Evolutionary conservation across 345 rosid genomes (phyloP).

Genomic region (Cardamine occulta): DNA sequence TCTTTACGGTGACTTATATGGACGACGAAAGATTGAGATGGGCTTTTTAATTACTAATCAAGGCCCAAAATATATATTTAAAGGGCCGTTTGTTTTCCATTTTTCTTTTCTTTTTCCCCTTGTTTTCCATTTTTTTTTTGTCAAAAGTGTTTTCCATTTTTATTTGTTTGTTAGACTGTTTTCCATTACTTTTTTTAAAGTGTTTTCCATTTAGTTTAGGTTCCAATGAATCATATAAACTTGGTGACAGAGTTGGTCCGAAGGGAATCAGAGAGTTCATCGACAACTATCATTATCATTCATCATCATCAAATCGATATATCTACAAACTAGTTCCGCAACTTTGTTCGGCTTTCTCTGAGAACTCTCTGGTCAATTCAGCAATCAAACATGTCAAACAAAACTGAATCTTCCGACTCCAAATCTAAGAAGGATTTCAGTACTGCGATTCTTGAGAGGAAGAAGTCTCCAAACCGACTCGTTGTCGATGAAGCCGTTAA

Average conservation of each 20-base stretch:
- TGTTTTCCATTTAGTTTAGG: background rate
- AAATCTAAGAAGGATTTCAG: conserved; percentile 87
- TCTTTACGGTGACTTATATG: background rate
- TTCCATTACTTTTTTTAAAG: background rate
- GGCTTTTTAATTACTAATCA: background rate
- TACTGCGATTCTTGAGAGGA: conserved; percentile 89
- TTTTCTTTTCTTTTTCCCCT: background rate
- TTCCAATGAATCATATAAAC: background rate
- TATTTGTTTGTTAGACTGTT: too few species aligned
- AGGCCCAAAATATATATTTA: background rate
- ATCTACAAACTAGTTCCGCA: too few species aligned
- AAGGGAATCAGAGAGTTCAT: too few species aligned
- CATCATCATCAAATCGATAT: too few species aligned
- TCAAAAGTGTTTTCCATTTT: background rate
- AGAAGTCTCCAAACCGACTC: conserved; percentile 86
- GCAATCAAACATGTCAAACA: too few species aligned
- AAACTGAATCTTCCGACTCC: too few species aligned
- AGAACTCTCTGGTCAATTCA: too few species aligned
- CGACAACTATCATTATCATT: too few species aligned
- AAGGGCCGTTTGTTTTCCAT: background rate
- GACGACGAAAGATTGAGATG: background rate
- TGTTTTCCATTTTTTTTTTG: background rate
- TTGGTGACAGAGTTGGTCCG: conserved; percentile 6
- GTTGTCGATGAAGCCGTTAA: conserved; percentile 88
- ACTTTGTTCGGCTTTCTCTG: too few species aligned